Evolutionary conservation across 2,329 filamentous ascomycete genomes (phyloP).

Genomic region (Fusarium anthophilum): DNA sequence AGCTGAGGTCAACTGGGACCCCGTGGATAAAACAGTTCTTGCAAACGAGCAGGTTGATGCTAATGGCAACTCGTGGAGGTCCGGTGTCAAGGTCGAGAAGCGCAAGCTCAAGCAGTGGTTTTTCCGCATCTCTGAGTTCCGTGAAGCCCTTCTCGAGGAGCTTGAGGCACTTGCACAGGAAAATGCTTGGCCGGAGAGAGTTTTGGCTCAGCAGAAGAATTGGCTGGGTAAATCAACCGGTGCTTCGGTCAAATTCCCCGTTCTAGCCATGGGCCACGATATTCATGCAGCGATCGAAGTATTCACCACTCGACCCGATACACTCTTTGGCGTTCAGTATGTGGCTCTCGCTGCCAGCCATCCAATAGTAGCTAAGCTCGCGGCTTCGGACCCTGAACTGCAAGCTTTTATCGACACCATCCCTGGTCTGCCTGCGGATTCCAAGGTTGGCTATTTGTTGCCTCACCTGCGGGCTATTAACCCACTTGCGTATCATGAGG

Average conservation of each 20-base stretch:
- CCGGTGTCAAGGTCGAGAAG: conserved; percentile 85
- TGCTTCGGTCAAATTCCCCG: conserved; percentile 75
- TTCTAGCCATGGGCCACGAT: conserved; percentile 57
- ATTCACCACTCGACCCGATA: conserved; percentile 87
- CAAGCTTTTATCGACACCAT: conserved; percentile 74
- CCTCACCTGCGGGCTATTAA: conserved; percentile 69
- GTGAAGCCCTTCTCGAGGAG: conserved; percentile 76
- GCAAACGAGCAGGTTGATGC: conserved; percentile 95
- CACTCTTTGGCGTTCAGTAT: conserved; percentile 87
- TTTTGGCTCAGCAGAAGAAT: conserved; percentile 84
- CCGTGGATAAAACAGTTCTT: conserved; percentile 86
- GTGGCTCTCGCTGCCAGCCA: conserved; percentile 80
- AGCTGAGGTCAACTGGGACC: conserved; percentile 89
- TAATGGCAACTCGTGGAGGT: conserved; percentile 86
- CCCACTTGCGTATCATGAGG: conserved; percentile 68
- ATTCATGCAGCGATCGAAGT: conserved; percentile 68
- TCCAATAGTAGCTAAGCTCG: conserved; percentile 70
- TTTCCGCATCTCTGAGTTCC: conserved; percentile 82
- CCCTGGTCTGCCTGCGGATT: conserved; percentile 61
- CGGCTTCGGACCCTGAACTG: conserved; percentile 68
- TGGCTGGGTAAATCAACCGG: conserved; percentile 87
- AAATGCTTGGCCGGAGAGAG: conserved; percentile 81
- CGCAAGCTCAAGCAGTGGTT: conserved; percentile 88
- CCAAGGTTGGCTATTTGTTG: conserved; percentile 75
- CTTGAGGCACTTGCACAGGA: conserved; percentile 71